These are phyloP conservation scores for Rhodotorula kratochvilovae DNA, from an alignment of 768 basidiomycete genomes.

Conservation along the genomic window DNA sequence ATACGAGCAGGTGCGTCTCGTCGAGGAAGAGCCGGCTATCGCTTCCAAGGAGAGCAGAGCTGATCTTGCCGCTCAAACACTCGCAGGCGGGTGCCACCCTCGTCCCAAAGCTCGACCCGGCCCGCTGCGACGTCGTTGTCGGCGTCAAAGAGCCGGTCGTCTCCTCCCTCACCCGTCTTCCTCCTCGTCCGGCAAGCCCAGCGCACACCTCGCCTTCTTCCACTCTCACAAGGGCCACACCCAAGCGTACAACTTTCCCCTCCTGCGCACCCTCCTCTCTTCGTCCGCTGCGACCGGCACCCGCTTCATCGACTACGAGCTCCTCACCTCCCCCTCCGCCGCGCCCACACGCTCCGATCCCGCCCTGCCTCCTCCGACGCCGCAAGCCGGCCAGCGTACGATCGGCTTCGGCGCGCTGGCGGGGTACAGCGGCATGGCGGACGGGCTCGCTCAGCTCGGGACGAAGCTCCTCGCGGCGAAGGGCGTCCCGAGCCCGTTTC, in stretches of 20 bases:
- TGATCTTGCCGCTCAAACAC: background rate
- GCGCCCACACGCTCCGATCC: conserved; percentile 45
- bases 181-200: background rate
- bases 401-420: conserved; percentile 92
- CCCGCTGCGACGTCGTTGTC: conserved; percentile 59
- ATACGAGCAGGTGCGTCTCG: conserved; percentile 58
- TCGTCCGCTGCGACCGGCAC: conserved; percentile 13
- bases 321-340: conserved; percentile 57
- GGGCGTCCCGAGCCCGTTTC: conserved; percentile 75
- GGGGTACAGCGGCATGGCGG: conserved; percentile 72
- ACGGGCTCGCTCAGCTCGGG: conserved; percentile 72
- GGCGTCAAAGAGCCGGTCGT: conserved; percentile 87
- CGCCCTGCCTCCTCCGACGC: background rate
- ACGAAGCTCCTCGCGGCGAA: conserved; percentile 65
- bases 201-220: conserved; percentile 82
- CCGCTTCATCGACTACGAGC: conserved; percentile 76
- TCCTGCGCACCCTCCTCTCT: conserved; percentile 55
- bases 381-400: conserved; percentile 55
- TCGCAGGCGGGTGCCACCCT: conserved; percentile 71
- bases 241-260: conserved; percentile 65
- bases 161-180: conserved; percentile 11
- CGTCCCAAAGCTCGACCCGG: conserved; percentile 58
- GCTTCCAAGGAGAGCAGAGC: background rate
- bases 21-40: background rate
- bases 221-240: conserved; percentile 56